Conservation (phyloP, 176 grass and related monocot species). For the Juncus inflexus region DNA sequence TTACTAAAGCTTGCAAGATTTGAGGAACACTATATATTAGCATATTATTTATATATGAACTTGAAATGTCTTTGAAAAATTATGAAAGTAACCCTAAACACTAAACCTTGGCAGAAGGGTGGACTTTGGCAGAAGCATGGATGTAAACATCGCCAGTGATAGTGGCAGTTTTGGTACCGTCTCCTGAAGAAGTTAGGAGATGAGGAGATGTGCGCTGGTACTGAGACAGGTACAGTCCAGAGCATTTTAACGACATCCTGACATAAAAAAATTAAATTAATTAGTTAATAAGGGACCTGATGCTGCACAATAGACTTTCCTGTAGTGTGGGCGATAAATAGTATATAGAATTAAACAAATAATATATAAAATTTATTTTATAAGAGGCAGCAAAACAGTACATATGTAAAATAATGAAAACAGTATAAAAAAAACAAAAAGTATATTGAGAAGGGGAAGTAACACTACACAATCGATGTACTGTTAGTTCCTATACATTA, state of each 20-base stretch:
- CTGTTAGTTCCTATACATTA: no score
- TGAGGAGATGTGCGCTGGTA: constrained; percentile 64
- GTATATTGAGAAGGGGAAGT: no score
- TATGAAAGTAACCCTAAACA: background rate
- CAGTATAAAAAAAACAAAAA: no score
- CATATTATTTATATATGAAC: no score
- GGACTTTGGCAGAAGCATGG: constrained; percentile 97
- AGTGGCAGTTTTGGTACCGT: constrained; percentile 61
- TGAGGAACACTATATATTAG: no score
- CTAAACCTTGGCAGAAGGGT: constrained; percentile 92
- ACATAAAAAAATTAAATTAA: constrained; percentile 11
- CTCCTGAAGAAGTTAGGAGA: constrained; percentile 79
- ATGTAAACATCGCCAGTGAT: constrained; percentile 90
- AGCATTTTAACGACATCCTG: constrained; percentile 99
- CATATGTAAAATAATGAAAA: no score
- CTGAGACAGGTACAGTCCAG: constrained; percentile 83
- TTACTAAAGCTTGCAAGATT: no score
- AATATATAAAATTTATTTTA: background rate
- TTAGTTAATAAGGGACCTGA: background rate
- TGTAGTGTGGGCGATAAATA: background rate
- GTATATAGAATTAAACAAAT: background rate
- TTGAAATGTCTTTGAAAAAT: no score
- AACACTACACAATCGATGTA: no score
- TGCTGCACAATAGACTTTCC: background rate
- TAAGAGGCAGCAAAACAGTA: background rate